Evolutionary conservation across 2,329 filamentous ascomycete genomes (phyloP), one percentile per base, ranked within the genome.

Genomic region (Curvularia sp.): DNA sequence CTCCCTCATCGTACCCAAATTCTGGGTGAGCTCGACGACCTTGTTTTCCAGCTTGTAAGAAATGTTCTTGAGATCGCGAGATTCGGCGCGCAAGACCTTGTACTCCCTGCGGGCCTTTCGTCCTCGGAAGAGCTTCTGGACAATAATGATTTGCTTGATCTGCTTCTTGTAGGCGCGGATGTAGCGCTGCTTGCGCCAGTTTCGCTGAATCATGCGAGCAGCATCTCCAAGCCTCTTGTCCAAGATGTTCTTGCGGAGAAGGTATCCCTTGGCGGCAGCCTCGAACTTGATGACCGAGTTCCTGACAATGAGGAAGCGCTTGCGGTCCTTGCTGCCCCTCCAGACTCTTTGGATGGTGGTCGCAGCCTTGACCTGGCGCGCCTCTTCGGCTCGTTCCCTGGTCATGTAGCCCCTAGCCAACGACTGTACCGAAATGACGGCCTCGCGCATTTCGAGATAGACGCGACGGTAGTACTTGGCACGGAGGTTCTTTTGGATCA

Each of bases 1-100:
- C 63, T 89, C 87, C 82, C 96, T 97, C 85, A 97, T 90, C 9
- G 92, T 89, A 66, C 95, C 93, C 69, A 99, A 81, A 49, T 90
- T 92, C 78, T 99, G 95, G 1, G 95, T 99, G 72, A 99, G 86
- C 81, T 99, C 95, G 63, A 99, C 92, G 63, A 99, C 95, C 87
- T 99, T 99, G 85, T 99, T 98, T 79, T 99, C 95, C 70, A 99
- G 83, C 83, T 97, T 98, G 84, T 99, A 99, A 2, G 95, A 98
- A 69, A 99, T 99, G 79, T 98, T 94, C 84, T 98, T 98, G 77
- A 99, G 86, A 82, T 99, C 96, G 74, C 95, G 91, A 65, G 95
- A 95, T 80, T 99, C 95, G 79, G 97, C 93, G 67, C 95, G 92
- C 61, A 96, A 82, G 69, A 83, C 88, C 86, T 97, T 98, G 84